phyloP scores from a whole-genome alignment of 1,284 basidiomycete species.

The Marasmius tenuissimus region DNA sequence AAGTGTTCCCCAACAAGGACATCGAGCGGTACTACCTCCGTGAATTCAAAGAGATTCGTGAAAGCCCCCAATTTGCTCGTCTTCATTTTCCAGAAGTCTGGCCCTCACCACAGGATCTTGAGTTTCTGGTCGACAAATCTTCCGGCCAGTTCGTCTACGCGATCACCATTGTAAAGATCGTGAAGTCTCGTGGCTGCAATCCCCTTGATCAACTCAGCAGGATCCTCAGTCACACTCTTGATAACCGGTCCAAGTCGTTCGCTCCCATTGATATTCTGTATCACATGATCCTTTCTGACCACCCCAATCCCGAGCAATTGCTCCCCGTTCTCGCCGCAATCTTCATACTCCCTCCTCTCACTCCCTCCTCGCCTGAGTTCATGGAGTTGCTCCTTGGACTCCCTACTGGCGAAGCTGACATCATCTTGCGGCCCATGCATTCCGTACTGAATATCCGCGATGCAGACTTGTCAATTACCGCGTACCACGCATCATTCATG shows the following conservation, averaged over 20 bases:
- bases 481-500: no score
- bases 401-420: not conserved
- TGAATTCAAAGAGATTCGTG: slow-evolving; percentile 9
- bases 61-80: not conserved
- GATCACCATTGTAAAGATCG: slow-evolving; percentile 22
- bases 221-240: not conserved
- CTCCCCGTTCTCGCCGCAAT: not conserved
- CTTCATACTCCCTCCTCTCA: not conserved
- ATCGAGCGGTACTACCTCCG: slow-evolving; percentile 8
- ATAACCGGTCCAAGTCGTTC: not conserved
- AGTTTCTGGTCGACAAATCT: slow-evolving; percentile 17
- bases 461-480: no score
- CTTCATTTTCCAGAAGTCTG: slow-evolving; percentile 11
- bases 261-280: slow-evolving; percentile 8
- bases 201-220: slow-evolving; percentile 5
- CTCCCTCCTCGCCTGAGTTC: not conserved
- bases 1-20: slow-evolving; percentile 6
- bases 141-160: slow-evolving; percentile 30
- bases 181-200: slow-evolving; percentile 5
- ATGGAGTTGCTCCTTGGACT: not conserved
- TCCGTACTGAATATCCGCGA: not conserved
- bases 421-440: not conserved
- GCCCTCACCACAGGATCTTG: slow-evolving; percentile 17
- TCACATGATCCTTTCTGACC: slow-evolving; percentile 2
- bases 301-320: not conserved